phyloP scores from a whole-genome alignment of 495 filamentous ascomycete genomes.

The Lasiosphaeris hirsuta region DNA sequence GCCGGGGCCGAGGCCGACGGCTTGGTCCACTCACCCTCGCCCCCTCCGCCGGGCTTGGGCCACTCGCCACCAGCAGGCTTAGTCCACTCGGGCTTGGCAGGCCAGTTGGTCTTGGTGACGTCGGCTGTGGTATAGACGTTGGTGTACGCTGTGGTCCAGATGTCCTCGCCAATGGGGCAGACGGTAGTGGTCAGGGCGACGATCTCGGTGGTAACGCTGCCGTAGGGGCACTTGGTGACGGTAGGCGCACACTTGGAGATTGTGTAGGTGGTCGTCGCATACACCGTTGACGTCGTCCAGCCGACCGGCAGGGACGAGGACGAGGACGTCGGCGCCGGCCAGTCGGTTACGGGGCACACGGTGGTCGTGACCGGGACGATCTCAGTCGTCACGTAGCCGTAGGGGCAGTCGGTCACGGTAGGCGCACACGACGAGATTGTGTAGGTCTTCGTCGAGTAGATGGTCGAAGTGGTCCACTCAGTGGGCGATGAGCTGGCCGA shows the following conservation, averaged over 20 bases:
- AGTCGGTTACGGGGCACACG: slow-evolving; percentile 47
- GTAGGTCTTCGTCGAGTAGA: slow-evolving; percentile 55
- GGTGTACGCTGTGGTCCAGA: too few species aligned
- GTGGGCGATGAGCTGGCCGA: slow-evolving; percentile 8
- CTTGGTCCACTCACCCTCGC: too few species aligned
- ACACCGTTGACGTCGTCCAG: background rate
- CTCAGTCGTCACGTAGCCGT: slow-evolving; percentile 52
- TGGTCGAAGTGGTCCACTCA: slow-evolving; percentile 54
- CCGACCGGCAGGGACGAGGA: background rate
- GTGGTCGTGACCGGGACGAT: slow-evolving; percentile 59
- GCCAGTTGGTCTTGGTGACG: background rate
- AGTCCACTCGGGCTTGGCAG: background rate
- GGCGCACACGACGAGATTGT: slow-evolving; percentile 58
- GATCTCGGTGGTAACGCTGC: background rate
- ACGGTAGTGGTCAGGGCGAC: background rate
- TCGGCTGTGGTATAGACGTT: background rate
- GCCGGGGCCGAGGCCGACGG: background rate
- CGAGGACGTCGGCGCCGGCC: background rate
- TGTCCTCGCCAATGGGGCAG: background rate
- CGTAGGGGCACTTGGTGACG: slow-evolving; percentile 2
- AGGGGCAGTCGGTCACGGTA: slow-evolving; percentile 58
- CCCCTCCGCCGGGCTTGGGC: background rate
- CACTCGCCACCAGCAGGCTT: background rate
- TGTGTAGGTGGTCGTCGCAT: background rate
- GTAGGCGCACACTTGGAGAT: background rate